Percentiles rank a stretch among this genome's conserved stretches.
Conservation (phyloP, 768 basidiomycete species). For the Pulveroboletus ravenelii region DNA sequence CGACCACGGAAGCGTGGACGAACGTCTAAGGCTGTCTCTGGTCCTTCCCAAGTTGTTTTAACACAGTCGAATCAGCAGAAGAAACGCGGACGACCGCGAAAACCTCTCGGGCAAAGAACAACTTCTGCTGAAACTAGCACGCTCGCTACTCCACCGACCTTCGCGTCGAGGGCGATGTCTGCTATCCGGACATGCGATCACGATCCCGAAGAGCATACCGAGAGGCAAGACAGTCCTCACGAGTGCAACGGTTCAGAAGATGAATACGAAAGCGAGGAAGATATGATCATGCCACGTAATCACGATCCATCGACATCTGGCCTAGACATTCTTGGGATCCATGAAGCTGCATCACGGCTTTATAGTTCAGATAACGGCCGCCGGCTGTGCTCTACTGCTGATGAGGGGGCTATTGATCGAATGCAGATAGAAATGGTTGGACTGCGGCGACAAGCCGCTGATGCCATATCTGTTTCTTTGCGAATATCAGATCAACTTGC, state of each 20-base stretch:
- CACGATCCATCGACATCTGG: conserved; percentile 39
- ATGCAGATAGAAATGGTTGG: conserved; percentile 62
- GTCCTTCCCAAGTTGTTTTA: conserved; percentile 10
- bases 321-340: conserved; percentile 34
- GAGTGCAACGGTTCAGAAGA: conserved; percentile 47
- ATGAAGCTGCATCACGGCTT: conserved; percentile 37
- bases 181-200: conserved; percentile 26
- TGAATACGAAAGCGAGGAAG: conserved; percentile 65
- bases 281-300: conserved; percentile 43
- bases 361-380: conserved; percentile 34
- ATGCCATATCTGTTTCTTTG: conserved; percentile 60
- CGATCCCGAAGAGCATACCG: conserved; percentile 38
- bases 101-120: conserved; percentile 17
- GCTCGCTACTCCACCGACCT: conserved; percentile 13
- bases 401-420: conserved; percentile 50
- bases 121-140: conserved; percentile 13
- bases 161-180: conserved; percentile 23
- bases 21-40: conserved; percentile 41
- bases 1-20: conserved; percentile 78
- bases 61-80: conserved; percentile 23
- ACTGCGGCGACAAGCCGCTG: conserved; percentile 62
- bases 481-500: conserved; percentile 68
- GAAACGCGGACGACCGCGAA: conserved; percentile 41
- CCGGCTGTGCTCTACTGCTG: conserved; percentile 25
- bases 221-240: conserved; percentile 33